These are phyloP conservation scores for Salix dunnii DNA, from an alignment of 345 rosid genomes.

Conservation along the genomic window DNA sequence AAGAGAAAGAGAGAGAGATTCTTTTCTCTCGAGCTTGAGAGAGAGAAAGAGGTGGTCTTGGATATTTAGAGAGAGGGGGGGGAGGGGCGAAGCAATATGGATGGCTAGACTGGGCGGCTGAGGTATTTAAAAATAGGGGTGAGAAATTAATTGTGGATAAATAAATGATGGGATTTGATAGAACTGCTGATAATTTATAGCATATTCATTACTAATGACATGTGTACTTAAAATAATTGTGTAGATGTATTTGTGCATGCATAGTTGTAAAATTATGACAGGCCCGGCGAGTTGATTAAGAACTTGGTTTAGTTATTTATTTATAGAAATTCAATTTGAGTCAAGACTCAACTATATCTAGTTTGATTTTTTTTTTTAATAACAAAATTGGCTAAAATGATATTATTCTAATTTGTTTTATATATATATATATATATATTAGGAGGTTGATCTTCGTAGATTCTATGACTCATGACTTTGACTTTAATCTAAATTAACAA, in stretches of 20 bases:
- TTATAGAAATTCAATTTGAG: too few species aligned
- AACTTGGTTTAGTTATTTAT: too few species aligned
- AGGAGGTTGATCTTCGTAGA: too few species aligned
- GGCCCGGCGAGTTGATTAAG: too few species aligned
- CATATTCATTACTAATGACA: neutral
- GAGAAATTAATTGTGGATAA: neutral
- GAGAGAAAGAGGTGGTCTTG: conserved; percentile 19
- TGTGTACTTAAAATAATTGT: neutral
- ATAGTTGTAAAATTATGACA: too few species aligned
- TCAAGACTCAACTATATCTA: too few species aligned
- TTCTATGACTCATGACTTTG: too few species aligned
- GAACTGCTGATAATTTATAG: neutral
- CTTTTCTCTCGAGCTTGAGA: conserved; percentile 24
- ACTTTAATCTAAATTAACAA: too few species aligned
- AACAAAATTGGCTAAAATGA: too few species aligned
- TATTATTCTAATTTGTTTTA: too few species aligned
- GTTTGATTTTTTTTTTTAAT: too few species aligned
- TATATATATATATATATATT: too few species aligned
- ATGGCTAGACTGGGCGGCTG: conserved; percentile 79
- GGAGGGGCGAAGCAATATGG: conserved; percentile 41
- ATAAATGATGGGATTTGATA: neutral
- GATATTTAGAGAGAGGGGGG: conserved; percentile 36
- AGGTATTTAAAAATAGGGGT: conserved; percentile 45
- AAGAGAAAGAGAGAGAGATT: conserved; percentile 39
- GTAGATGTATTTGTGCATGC: neutral